phyloP scores from a whole-genome alignment of 2,329 filamentous ascomycete species.

The Teratosphaeria gauchensis region DNA sequence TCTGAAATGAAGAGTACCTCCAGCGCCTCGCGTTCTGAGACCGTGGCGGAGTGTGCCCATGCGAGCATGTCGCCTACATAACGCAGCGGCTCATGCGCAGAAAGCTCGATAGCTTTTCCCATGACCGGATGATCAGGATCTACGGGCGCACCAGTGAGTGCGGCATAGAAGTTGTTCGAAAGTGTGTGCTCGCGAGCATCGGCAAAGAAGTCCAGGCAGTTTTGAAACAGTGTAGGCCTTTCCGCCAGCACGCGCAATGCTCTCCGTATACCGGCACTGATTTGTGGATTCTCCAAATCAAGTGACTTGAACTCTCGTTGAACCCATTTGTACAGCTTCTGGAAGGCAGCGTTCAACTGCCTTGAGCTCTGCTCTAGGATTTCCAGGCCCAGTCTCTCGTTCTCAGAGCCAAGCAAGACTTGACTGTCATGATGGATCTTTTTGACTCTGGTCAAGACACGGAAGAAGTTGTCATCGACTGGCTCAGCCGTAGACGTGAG shows the following conservation, averaged over 20 bases:
- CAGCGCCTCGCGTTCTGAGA: conserved; percentile 85
- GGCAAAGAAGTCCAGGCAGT: conserved; percentile 84
- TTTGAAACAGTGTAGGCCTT: conserved; percentile 81
- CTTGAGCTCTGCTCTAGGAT: conserved; percentile 86
- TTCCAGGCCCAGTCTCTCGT: conserved; percentile 77
- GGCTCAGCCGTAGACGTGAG: conserved; percentile 72
- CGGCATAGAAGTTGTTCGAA: conserved; percentile 83
- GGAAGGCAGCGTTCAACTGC: conserved; percentile 77
- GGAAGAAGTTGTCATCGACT: conserved; percentile 78
- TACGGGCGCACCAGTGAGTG: conserved; percentile 64
- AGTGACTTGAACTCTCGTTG: conserved; percentile 86
- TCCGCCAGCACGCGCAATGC: conserved; percentile 83
- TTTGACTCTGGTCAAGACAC: conserved; percentile 66
- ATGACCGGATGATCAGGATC: conserved; percentile 40
- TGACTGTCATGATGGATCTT: conserved; percentile 83
- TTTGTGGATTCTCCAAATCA: conserved; percentile 89
- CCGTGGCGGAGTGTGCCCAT: conserved; percentile 88
- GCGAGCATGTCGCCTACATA: conserved; percentile 97
- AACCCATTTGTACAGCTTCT: conserved; percentile 93
- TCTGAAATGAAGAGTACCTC: conserved; percentile 87
- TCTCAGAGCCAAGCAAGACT: conserved; percentile 78
- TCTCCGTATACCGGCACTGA: conserved; percentile 72
- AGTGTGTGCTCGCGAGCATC: conserved; percentile 80
- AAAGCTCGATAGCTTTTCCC: conserved; percentile 86
- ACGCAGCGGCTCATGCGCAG: conserved; percentile 79